These are phyloP conservation scores for Asterionellopsis glacialis DNA, from an alignment of 108 stramenopile species.

Conservation along the genomic window DNA sequence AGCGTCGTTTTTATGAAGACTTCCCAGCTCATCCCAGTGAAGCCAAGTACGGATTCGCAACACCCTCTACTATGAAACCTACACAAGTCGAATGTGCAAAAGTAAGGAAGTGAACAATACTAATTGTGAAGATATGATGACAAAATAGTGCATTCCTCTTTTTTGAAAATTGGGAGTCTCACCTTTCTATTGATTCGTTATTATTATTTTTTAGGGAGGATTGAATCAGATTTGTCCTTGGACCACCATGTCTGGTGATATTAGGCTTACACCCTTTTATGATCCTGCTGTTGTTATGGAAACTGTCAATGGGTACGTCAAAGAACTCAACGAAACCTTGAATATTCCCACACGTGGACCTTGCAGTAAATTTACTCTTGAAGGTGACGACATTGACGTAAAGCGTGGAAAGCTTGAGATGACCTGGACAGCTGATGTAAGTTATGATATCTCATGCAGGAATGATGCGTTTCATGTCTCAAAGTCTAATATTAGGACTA, in stretches of 20 bases:
- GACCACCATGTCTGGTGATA: constrained; percentile 46
- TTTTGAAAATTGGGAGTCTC: too few species aligned
- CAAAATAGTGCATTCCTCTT: too few species aligned
- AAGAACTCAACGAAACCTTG: constrained; percentile 41
- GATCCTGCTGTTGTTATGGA: constrained; percentile 24
- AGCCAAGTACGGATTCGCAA: constrained; percentile 28
- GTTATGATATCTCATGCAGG: too few species aligned
- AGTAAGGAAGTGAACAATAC: too few species aligned
- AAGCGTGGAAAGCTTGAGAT: constrained; percentile 39
- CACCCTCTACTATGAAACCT: constrained; percentile 57
- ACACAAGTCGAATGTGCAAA: constrained; percentile 45
- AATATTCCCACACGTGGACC: constrained; percentile 42
- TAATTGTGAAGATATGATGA: too few species aligned
- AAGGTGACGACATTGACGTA: constrained; percentile 27
- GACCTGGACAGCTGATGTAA: constrained; percentile 26
- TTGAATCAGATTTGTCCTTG: constrained; percentile 58
- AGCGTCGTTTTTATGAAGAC: too few species aligned
- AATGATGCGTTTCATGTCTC: too few species aligned
- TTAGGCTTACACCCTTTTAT: constrained; percentile 57
- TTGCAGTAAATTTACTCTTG: constrained; percentile 52
- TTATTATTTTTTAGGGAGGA: constrained; percentile 19
- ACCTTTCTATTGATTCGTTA: too few species aligned
- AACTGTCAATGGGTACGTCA: constrained; percentile 35
- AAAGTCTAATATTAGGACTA: too few species aligned
- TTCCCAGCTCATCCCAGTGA: too few species aligned